Base-by-base conservation (phyloP, 2,329 filamentous ascomycete species). In the Aspergillus transmontanensis region DNA sequence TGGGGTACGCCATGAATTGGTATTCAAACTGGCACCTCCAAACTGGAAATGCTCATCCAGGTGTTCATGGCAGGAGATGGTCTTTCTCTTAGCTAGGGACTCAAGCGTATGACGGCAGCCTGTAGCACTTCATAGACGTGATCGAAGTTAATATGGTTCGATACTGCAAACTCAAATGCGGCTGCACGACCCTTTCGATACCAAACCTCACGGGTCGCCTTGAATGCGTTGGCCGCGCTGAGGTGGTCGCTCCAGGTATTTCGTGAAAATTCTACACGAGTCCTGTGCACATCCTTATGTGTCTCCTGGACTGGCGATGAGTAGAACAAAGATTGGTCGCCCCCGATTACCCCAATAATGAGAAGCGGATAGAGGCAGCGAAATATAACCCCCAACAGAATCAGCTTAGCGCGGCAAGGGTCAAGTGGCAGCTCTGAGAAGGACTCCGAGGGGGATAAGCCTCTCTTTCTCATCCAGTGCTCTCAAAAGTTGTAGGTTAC, bases 301-400 rank as follows among this genome's bases (percentile, higher is more conserved):
- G 59, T 54, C 19, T 71, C 70, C 1, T 72, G 64, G 6, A 75
- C 73, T 7, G 60, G 65, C 7, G 75, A 56, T 59, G 80, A 79
- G 9, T 58, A 58, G 50, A 70, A 73, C 14, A 82, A 64, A n/a
- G 73, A 65, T n/a, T 76, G 66, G 43, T 75, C 72, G 6, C 69
- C 66, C 5, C 69, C 71, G 6, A 78, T 71, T 19, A 76, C 74
- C 41, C 78, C 81, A 6, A 83, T 66, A 32, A 84, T 78, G 32
- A 85, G 66, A 67, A 85, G 78, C 0, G 83, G 82, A 64, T 85
- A 82, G 5, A 85, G 73, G 66, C 83, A 85, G 43, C 78, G 76
- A 73, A 85, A 85, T 53, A 85, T 78, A 30, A 83, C 71, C 6
- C 83, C 83, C 11, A 85, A 71, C 23, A 84, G 60, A 58, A 85